Evolutionary conservation across 805 yeast genomes (phyloP).

Genomic region (Yarrowia sp.): DNA sequence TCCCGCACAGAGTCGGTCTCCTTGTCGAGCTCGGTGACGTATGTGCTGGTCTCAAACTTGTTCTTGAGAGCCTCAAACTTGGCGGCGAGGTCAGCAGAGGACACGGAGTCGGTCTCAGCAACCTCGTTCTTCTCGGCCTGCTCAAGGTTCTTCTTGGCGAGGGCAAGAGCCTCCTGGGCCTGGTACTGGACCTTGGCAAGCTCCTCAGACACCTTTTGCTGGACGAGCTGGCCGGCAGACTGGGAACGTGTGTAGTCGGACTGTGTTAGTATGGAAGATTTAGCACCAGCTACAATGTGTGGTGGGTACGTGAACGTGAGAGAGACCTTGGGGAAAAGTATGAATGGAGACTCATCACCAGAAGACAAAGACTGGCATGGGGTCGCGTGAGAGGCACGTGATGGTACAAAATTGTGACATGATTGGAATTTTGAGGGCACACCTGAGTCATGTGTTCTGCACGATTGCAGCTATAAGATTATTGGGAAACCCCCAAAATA

Average conservation of each 20-base stretch:
- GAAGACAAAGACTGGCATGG: too few species aligned
- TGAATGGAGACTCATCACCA: too few species aligned
- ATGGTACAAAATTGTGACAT: too few species aligned
- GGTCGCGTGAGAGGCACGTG: neutral
- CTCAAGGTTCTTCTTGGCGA: conserved; percentile 27
- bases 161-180: conserved; percentile 33
- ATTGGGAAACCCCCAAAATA: too few species aligned
- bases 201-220: conserved; percentile 38
- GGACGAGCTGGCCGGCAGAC: conserved; percentile 36
- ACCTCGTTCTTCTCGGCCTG: conserved; percentile 26
- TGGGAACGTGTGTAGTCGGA: conserved; percentile 41
- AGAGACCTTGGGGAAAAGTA: too few species aligned
- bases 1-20: conserved; percentile 35
- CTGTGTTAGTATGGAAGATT: conserved; percentile 28
- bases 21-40: conserved; percentile 33
- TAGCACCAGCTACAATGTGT: too few species aligned
- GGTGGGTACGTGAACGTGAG: too few species aligned
- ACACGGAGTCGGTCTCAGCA: conserved; percentile 29
- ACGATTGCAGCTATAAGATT: too few species aligned
- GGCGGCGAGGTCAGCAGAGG: conserved; percentile 31
- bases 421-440: too few species aligned
- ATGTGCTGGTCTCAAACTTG: conserved; percentile 36
- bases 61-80: conserved; percentile 35
- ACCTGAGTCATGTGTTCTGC: too few species aligned
- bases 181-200: conserved; percentile 36